Conservation (phyloP, 2,329 filamentous ascomycete genomes). For the Phialophora macrospora region DNA sequence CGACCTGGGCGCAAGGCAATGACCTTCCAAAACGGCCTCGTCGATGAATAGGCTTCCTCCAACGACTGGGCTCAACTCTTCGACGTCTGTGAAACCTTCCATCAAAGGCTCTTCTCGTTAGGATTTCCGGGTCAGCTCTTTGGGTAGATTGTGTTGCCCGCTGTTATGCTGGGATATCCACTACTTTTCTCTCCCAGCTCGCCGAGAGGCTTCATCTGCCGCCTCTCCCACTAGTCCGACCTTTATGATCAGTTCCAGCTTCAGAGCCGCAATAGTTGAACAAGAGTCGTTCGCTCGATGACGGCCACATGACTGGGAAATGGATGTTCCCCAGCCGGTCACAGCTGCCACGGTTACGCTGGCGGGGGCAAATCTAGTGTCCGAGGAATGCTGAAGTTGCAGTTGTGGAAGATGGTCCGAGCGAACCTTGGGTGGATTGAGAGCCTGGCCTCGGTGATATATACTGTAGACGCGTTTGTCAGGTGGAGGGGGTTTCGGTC, state of each 20-base stretch:
- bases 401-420: conserved; percentile 24
- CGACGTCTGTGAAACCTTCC: not conserved
- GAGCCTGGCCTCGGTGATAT: too few relatives aligned
- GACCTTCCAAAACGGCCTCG: conserved; percentile 6
- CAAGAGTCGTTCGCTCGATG: too few relatives aligned
- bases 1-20: not conserved
- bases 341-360: conserved; percentile 33
- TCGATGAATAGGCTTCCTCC: not conserved
- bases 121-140: too few relatives aligned
- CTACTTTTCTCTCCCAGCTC: not conserved
- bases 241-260: too few relatives aligned
- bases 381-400: conserved; percentile 34
- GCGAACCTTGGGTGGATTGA: conserved; percentile 17
- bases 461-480: too few relatives aligned
- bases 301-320: too few relatives aligned
- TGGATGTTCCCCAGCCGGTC: conserved; percentile 35
- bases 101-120: not conserved
- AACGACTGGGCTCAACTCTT: not conserved
- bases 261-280: conserved; percentile 5
- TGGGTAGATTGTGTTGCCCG: too few relatives aligned
- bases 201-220: too few relatives aligned
- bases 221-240: too few relatives aligned
- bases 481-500: too few relatives aligned
- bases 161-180: not conserved
- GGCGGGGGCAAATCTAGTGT: conserved; percentile 37